These are phyloP conservation scores for Globisporangium acanthophoron DNA, from an alignment of 352 stramenopile species.

Conservation along the genomic window DNA sequence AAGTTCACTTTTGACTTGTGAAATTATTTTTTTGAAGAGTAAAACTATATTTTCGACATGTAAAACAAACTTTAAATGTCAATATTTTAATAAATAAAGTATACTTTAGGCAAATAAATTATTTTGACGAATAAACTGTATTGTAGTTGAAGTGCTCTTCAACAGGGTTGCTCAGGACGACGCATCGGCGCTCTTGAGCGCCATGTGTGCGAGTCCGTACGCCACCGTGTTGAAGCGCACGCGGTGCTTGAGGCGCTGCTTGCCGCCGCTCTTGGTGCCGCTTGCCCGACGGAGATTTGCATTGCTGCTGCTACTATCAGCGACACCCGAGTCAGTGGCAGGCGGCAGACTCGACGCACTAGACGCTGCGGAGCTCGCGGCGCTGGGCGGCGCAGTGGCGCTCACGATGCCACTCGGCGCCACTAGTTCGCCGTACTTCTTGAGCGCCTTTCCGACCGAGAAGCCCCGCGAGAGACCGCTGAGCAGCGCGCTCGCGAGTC, in stretches of 20 bases:
- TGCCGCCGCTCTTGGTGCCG: slow-evolving; percentile 1
- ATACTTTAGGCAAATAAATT: no score
- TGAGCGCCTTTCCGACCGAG: slow-evolving; percentile 57
- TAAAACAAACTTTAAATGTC: no score
- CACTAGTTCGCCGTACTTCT: slow-evolving; percentile 38
- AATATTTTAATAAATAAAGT: no score
- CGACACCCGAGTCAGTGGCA: not conserved
- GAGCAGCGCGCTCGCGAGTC: slow-evolving; percentile 45
- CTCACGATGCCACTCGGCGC: slow-evolving; percentile 4
- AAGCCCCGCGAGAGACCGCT: slow-evolving; percentile 40
- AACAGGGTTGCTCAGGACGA: no score
- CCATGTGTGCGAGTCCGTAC: slow-evolving; percentile 58
- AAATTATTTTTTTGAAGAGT: slow-evolving; percentile 1
- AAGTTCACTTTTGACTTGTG: not conserved
- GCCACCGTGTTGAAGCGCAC: slow-evolving; percentile 65
- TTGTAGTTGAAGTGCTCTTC: no score
- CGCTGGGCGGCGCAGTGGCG: slow-evolving; percentile 7
- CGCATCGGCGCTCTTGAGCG: slow-evolving; percentile 36
- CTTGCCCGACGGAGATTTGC: slow-evolving; percentile 4
- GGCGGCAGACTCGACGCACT: slow-evolving; percentile 7
- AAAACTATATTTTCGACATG: no score
- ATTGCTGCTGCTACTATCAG: not conserved
- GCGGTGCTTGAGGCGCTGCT: slow-evolving; percentile 59
- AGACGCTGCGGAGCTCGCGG: not conserved
- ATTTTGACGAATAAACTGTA: no score